Evolutionary conservation across 1,284 basidiomycete genomes (phyloP).

Genomic region (Ustilago nuda): DNA sequence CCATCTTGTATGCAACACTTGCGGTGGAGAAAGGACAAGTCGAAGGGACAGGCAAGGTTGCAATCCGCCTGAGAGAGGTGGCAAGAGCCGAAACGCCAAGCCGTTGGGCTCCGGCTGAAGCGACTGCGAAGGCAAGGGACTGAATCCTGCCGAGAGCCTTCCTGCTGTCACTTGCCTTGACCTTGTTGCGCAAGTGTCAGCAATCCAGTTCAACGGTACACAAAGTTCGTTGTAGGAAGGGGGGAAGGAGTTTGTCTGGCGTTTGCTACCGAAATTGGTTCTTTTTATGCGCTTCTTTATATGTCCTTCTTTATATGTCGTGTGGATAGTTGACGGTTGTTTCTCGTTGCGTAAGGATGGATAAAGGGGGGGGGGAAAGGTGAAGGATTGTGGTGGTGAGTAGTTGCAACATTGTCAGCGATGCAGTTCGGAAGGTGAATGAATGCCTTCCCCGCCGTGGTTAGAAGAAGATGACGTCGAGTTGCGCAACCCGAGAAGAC

Average conservation of each 20-base stretch:
- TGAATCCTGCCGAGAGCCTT: slow-evolving; percentile 20
- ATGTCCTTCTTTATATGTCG: too few relatives aligned
- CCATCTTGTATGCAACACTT: not conserved
- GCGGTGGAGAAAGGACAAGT: not conserved
- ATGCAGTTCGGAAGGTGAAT: not conserved
- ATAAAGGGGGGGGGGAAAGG: too few relatives aligned
- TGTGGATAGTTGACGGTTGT: too few relatives aligned
- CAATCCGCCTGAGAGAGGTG: not conserved
- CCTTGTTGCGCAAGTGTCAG: not conserved
- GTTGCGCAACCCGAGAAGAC: not conserved
- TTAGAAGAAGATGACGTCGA: slow-evolving; percentile 26
- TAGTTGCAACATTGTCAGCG: too few relatives aligned
- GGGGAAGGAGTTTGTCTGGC: too few relatives aligned
- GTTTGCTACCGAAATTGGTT: too few relatives aligned
- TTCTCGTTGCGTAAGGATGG: too few relatives aligned
- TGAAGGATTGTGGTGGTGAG: not conserved
- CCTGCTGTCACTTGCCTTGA: not conserved
- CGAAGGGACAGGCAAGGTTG: not conserved
- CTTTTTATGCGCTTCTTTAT: too few relatives aligned
- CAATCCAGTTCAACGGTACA: too few relatives aligned
- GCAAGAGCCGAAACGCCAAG: slow-evolving; percentile 4
- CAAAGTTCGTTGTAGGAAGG: too few relatives aligned
- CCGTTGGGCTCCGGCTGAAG: slow-evolving; percentile 19
- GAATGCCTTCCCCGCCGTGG: not conserved
- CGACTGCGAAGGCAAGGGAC: slow-evolving; percentile 5